phyloP scores from a whole-genome alignment of 805 yeast species.

The Candida broadrunensis region DNA sequence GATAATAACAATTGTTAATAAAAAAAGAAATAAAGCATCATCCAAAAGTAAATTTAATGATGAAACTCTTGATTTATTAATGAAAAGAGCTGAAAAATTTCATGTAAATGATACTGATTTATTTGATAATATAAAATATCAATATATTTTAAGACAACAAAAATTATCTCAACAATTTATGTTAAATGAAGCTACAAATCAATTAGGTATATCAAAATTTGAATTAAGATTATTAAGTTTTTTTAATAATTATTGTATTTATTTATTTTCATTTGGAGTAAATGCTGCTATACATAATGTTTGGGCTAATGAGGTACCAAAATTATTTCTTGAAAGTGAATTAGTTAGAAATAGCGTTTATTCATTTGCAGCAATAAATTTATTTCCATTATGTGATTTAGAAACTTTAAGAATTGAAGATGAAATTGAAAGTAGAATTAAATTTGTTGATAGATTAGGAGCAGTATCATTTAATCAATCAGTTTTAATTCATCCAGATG shows the following conservation, averaged over 20 bases:
- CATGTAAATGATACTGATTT: neutral
- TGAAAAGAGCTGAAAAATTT: neutral
- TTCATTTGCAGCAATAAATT: slow-evolving; percentile 15
- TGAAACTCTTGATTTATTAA: neutral
- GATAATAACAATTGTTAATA: too few species aligned
- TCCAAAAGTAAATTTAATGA: neutral
- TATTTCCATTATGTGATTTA: neutral
- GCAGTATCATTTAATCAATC: neutral
- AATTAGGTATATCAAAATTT: slow-evolving; percentile 10
- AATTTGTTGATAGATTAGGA: neutral
- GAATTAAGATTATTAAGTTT: slow-evolving; percentile 15
- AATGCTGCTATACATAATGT: slow-evolving; percentile 15
- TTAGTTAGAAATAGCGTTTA: slow-evolving; percentile 21
- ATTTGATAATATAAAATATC: too few species aligned
- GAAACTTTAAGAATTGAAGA: neutral
- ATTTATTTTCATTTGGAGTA: slow-evolving; percentile 22
- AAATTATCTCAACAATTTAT: neutral
- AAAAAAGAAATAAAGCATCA: too few species aligned
- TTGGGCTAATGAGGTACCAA: slow-evolving; percentile 26
- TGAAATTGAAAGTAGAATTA: neutral
- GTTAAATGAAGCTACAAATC: slow-evolving; percentile 16
- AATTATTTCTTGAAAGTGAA: slow-evolving; percentile 18
- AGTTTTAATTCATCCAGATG: neutral
- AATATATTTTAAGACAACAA: too few species aligned
- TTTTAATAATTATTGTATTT: slow-evolving; percentile 25